Percentiles rank a stretch among this genome's conserved stretches.
Conservation (phyloP, 176 grass and related monocot genomes). For the Secale cereale region DNA sequence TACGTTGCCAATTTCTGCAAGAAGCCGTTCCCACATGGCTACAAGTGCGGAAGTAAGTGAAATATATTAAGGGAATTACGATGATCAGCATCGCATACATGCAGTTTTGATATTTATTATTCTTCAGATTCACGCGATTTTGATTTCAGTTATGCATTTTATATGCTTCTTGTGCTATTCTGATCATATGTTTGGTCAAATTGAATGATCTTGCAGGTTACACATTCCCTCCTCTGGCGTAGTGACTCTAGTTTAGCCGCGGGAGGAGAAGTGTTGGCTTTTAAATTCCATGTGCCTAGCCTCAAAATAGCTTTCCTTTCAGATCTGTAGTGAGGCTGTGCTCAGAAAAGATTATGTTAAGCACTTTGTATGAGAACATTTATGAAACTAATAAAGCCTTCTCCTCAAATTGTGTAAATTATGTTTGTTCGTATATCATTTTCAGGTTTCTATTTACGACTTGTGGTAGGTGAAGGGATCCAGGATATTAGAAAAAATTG, state of each 20-base stretch:
- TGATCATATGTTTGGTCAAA: background rate
- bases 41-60: slow-evolving; percentile 5
- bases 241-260: background rate
- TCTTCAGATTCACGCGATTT: background rate
- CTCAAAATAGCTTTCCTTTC: background rate
- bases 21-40: background rate
- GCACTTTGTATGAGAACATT: background rate
- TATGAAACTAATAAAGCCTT: background rate
- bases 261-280: background rate
- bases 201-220: background rate
- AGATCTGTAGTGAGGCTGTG: background rate
- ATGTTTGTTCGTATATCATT: background rate
- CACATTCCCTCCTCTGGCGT: background rate
- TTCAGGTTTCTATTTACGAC: too few relatives aligned
- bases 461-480: too few relatives aligned
- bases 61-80: background rate
- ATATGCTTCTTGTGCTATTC: too few relatives aligned
- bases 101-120: too few relatives aligned
- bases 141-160: too few relatives aligned
- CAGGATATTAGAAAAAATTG: too few relatives aligned
- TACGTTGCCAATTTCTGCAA: background rate
- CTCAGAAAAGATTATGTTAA: background rate
- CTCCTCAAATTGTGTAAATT: background rate
- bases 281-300: background rate
- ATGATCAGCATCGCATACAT: background rate